Base-by-base conservation (phyloP, 2,329 filamentous ascomycete species). In the Colletotrichum graminicola region DNA sequence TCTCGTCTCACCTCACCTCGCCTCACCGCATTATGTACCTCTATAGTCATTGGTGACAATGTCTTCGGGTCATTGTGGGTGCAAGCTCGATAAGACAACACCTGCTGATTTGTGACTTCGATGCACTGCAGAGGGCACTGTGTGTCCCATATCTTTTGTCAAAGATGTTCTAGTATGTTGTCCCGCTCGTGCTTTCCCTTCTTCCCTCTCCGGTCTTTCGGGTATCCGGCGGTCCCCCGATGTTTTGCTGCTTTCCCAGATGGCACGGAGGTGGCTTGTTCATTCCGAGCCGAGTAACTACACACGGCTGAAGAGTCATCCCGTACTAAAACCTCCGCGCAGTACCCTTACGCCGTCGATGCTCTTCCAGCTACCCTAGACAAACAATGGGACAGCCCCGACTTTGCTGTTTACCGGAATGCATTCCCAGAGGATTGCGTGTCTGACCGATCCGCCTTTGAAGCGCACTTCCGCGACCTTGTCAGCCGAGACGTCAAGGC, bases 71-170 rank as follows among this genome's bases (percentile, higher is more conserved):
- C 39, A 26, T 18, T 32, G 55, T 60, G 67, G 62, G 39, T 55
- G 56, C 49, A 34, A 23, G 23, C 34, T 67, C n/a, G 47, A 56
- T 51, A 41, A 60, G 26, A 55, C 51, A 52, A 51, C 59, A 23
- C 32, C 26, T 59, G 55, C 71, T 73, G 60, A 73, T 65, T 64
- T 36, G 55, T 45, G 36, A 41, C 39, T 57, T 45, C n/a, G 10
- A 62, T 39, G 69, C 66, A 75, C 45, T 73, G 21, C 76, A 95
- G 93, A 95, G 87, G 93, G 93, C 74, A 95, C 93, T 61, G 90
- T 95, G 74, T 94, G 92, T 80, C 92, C 92, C 76, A 94, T 95
- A 79, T 93, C 91, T 76, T 95, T 95, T 82, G 93, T 95, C 82
- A 93, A 93, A 83, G 91, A 94, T 80, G 89, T 93, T 75, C 84